Evolutionary conservation across 2,329 filamentous ascomycete genomes (phyloP).

Genomic region (Botrytis elliptica): DNA sequence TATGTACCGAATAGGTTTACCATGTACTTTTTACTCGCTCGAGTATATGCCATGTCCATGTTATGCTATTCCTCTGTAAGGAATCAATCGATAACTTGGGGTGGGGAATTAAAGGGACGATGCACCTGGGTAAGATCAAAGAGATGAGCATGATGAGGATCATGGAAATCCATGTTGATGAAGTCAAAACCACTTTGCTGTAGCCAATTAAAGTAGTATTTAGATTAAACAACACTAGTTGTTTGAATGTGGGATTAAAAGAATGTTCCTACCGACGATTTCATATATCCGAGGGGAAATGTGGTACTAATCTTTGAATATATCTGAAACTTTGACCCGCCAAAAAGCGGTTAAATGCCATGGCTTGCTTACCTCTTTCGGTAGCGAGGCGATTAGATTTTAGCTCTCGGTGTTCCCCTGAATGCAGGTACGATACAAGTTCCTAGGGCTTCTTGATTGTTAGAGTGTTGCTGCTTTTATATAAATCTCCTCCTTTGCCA

Average conservation of each 20-base stretch:
- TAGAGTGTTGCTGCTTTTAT: background rate
- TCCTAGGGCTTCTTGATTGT: background rate
- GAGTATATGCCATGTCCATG: background rate
- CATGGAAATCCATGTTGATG: constrained; percentile 1
- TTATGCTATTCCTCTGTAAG: background rate
- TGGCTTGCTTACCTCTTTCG: background rate
- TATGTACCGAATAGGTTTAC: background rate
- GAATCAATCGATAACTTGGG: background rate
- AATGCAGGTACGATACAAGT: background rate
- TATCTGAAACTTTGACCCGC: background rate
- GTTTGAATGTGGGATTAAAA: background rate
- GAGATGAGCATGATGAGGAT: background rate
- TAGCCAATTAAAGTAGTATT: background rate
- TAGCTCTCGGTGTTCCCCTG: background rate
- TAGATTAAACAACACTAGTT: background rate
- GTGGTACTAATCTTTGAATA: background rate
- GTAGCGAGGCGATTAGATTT: background rate
- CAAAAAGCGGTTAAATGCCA: background rate
- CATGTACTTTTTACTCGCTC: background rate
- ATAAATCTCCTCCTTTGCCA: background rate
- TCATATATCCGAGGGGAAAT: constrained; percentile 6
- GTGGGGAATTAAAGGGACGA: constrained; percentile 1
- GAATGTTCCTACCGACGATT: background rate
- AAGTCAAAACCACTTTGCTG: background rate
- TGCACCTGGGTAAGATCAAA: background rate